Evolutionary conservation across 768 basidiomycete genomes (phyloP).

Genomic region (Multifurca ochricompacta): DNA sequence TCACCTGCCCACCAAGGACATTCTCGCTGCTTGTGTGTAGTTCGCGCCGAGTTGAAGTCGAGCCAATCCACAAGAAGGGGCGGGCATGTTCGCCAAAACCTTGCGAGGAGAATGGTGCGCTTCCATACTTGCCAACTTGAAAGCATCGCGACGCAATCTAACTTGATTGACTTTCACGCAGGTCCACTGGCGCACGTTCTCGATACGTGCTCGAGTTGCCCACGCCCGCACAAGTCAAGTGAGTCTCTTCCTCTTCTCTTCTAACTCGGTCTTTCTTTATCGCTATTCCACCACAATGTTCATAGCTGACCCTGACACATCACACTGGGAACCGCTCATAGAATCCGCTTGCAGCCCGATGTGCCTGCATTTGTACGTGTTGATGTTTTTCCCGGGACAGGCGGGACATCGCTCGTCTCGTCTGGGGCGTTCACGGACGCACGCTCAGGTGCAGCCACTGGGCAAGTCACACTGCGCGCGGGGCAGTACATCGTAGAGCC

Average conservation of each 20-base stretch:
- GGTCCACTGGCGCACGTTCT: conserved; percentile 62
- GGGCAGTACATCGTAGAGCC: conserved; percentile 71
- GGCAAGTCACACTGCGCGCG: conserved; percentile 39
- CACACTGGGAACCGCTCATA: conserved; percentile 24
- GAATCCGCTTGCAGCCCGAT: conserved; percentile 59
- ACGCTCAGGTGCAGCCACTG: conserved; percentile 61
- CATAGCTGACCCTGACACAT: neutral
- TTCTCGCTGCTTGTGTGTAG: conserved; percentile 62
- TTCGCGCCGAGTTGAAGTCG: conserved; percentile 51
- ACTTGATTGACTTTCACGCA: conserved; percentile 47
- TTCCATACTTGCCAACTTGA: no score
- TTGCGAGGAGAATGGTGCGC: conserved; percentile 69
- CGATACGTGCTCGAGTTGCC: conserved; percentile 53
- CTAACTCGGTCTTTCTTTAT: neutral
- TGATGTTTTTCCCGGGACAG: conserved; percentile 41
- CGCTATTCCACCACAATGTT: neutral
- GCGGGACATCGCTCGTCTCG: conserved; percentile 43
- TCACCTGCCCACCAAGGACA: conserved; percentile 60
- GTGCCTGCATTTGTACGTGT: conserved; percentile 49
- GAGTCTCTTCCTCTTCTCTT: conserved; percentile 20
- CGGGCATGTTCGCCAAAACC: conserved; percentile 76
- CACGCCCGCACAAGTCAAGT: conserved; percentile 51
- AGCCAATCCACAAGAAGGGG: conserved; percentile 74
- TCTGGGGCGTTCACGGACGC: conserved; percentile 78
- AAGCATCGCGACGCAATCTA: neutral